These are phyloP conservation scores for Thermomyces lanuginosus DNA, from an alignment of 2,329 filamentous ascomycete species.

Conservation along the genomic window DNA sequence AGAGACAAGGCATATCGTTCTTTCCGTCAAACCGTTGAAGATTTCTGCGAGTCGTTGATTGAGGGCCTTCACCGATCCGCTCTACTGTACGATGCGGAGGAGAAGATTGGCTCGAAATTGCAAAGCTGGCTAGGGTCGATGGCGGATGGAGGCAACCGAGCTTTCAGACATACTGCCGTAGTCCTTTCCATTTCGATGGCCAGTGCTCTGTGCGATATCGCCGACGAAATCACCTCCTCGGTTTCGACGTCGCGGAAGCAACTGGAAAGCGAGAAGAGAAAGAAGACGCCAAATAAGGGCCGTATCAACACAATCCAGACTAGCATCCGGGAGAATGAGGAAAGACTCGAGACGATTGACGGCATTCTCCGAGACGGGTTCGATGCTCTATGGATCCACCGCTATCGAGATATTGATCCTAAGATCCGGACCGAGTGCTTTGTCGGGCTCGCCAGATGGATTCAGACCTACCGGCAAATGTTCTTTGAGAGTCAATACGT, in stretches of 20 bases:
- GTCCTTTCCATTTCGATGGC: conserved; percentile 67
- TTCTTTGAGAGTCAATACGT: conserved; percentile 87
- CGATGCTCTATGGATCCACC: conserved; percentile 82
- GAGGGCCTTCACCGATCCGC: conserved; percentile 67
- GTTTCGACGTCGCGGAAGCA: conserved; percentile 65
- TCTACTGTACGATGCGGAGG: conserved; percentile 56
- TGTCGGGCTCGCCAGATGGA: conserved; percentile 75
- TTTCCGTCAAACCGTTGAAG: conserved; percentile 61
- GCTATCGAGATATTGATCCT: conserved; percentile 85
- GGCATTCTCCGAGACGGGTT: conserved; percentile 70
- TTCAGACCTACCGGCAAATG: conserved; percentile 62
- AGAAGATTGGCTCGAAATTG: conserved; percentile 76
- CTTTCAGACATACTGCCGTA: conserved; percentile 87
- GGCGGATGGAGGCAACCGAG: conserved; percentile 72
- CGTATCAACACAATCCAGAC: conserved; percentile 58
- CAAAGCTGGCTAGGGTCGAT: conserved; percentile 79
- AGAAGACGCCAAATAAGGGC: conserved; percentile 57
- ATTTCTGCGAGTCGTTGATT: conserved; percentile 65
- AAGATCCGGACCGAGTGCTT: conserved; percentile 81
- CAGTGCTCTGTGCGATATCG: conserved; percentile 58
- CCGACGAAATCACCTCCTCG: conserved; percentile 51
- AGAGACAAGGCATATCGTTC: conserved; percentile 58
- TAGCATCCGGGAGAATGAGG: conserved; percentile 52
- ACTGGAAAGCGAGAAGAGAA: conserved; percentile 59
- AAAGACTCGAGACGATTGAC: conserved; percentile 53